Evolutionary conservation across 2,329 filamentous ascomycete genomes (phyloP), one percentile per base, ranked within the genome.

Genomic region (Tolypocladium ovalisporum): DNA sequence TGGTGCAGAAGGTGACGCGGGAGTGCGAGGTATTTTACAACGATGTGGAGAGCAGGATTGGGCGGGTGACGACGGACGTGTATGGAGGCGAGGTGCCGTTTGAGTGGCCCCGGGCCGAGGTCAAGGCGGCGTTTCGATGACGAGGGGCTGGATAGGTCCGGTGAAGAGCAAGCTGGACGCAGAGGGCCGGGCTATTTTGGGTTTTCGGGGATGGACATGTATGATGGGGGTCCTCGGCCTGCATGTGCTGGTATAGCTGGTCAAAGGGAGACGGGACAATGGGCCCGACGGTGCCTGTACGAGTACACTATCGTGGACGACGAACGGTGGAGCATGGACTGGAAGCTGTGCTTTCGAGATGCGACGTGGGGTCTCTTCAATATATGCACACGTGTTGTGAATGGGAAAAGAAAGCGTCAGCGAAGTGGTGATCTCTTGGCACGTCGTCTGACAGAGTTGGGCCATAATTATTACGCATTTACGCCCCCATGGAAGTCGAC

Each of bases 91-190:
- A 86, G 65, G 78, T 85, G 44, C 67, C 83, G 61, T 85, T 83
- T 63, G 84, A 87, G 70, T 87, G 84, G 84, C 83, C 83, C n/a
- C 74, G 82, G 58, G 73, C 75, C 17, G 84, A 87, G 64, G 82
- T 86, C 47, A 83, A 83, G 73, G 73, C 75, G 56, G 82, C 82
- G 19, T 87, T 87, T 64, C 65, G 67, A 57, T 71, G 59, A 59
- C 37, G 24, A 34, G 51, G 39, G 27, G 29, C 42, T 52, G 54
- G 56, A 54, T 36, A 37, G n/a, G 32, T 29, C 13, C 40, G 19
- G 17, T 35, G 47, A 34, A 7, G 12, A 32, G 22, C 47, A n/a
- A 22, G 9, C 29, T 7, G 29, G 47, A 13, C 1, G 29, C 47
- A 19, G 15, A 19, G 47, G n/a, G 40, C 12, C 13, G 10, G 47